Conservation (phyloP, 2,329 filamentous ascomycete genomes). For the Sporothrix dimorphospora region DNA sequence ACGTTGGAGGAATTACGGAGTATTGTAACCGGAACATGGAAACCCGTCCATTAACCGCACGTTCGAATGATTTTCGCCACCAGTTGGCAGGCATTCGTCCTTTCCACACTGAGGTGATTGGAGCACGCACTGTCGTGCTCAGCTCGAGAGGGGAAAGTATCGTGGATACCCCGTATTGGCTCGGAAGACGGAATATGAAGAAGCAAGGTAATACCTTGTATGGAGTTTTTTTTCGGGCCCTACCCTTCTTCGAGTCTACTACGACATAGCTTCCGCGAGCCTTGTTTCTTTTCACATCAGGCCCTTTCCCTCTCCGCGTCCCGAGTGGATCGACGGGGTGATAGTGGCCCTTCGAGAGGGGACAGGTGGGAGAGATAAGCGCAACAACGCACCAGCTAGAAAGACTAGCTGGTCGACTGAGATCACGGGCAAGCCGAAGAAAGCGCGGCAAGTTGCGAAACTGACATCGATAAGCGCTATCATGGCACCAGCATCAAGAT, state of each 20-base stretch:
- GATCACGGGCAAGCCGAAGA: not conserved
- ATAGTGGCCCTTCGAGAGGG: not conserved
- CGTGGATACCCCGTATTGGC: not conserved
- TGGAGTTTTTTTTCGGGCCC: not conserved
- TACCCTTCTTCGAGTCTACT: not conserved
- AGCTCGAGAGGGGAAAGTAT: not conserved
- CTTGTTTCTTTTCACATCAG: not conserved
- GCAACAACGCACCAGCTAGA: not conserved
- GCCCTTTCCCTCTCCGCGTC: not conserved
- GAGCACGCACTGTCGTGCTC: not conserved
- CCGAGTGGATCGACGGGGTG: not conserved
- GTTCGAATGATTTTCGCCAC: not conserved
- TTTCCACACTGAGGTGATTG: not conserved
- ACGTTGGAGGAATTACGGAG: too few species aligned
- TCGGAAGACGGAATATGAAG: not conserved
- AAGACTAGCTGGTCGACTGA: not conserved
- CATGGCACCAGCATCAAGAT: not conserved
- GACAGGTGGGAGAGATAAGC: not conserved
- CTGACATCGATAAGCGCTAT: not conserved
- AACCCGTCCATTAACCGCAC: too few species aligned
- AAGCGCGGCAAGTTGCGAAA: not conserved
- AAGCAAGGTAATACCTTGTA: not conserved
- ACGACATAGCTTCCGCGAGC: slow-evolving; percentile 14
- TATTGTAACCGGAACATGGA: too few species aligned
- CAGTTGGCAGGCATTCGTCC: not conserved